Evolutionary conservation across 345 rosid species (phyloP), one percentile per base, ranked within the genome.

Genomic region (Lepidium didymum): DNA sequence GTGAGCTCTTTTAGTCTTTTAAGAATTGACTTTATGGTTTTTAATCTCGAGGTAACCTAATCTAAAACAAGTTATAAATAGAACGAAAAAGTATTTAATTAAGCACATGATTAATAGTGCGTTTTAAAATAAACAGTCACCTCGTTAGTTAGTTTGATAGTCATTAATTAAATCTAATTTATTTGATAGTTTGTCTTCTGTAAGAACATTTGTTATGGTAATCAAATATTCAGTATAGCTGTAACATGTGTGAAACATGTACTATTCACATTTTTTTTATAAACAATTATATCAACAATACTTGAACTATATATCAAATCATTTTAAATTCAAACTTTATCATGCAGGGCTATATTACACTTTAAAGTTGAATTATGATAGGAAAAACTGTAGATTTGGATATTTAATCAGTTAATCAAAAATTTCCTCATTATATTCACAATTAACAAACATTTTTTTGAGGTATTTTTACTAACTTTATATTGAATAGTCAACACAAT

Each of bases 21-120:
- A 36, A 66, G 67, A 51, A 58, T 33, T 2, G 67, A 65, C 47
- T 73, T 50, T 50, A 21, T 66, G 61, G 46, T 64, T 73, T 73
- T 41, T 73, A 65, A 57, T 43, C 67, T 73, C 72, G 72, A 73
- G 72, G 61, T 58, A 73, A 14, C 67, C 71, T 65, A 73, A 66
- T 42, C 49, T 23, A 57, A 36, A 62, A 43, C 21, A 43, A 33
- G 45, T 19, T n/a, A 62, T 21, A 6, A 29, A 40, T 62, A 21
- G 31, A 14, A 14, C 12, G 5, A 58, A 41, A 43, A 19, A 1
- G 25, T 34, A 40, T 62, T 63, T 55, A 45, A 23, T 52, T 35
- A 62, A 54, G 21, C 75, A 72, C 64, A 52, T 63, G 64, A 45
- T 45, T 49, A 51, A n/a, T 56, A 44, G 27, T 25, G 23, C 34